Conservation (phyloP, 768 basidiomycete genomes). For the Suillus subalutaceus region DNA sequence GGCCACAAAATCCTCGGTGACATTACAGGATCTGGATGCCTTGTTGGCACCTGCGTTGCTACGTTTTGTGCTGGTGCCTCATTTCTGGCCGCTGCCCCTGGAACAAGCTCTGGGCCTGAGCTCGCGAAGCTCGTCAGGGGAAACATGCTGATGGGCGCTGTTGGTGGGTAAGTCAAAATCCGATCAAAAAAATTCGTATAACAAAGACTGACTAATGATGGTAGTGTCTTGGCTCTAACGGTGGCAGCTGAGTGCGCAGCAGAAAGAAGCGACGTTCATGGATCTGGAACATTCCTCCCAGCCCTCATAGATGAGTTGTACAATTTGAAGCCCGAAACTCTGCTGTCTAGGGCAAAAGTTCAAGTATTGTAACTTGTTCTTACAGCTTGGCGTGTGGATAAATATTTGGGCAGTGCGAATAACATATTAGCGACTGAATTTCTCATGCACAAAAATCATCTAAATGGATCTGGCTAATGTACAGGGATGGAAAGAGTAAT, state of each 20-base stretch:
- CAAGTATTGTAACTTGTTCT: conserved; percentile 19
- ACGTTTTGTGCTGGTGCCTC: conserved; percentile 77
- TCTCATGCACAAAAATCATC: neutral
- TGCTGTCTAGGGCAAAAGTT: conserved; percentile 34
- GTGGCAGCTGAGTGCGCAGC: conserved; percentile 66
- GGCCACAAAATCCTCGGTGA: conserved; percentile 72
- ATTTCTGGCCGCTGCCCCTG: conserved; percentile 26
- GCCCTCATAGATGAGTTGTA: conserved; percentile 68
- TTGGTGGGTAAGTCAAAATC: conserved; percentile 64
- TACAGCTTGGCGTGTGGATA: neutral
- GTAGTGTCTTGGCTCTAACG: conserved; percentile 57
- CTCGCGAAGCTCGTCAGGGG: conserved; percentile 62
- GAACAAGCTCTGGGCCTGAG: conserved; percentile 21
- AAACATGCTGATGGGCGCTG: conserved; percentile 74
- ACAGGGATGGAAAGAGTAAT: conserved; percentile 7
- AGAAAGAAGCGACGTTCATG: conserved; percentile 51
- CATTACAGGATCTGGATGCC: conserved; percentile 92
- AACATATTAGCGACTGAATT: neutral
- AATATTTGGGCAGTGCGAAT: neutral
- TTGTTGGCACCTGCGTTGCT: conserved; percentile 76
- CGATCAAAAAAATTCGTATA: neutral
- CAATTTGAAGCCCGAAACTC: conserved; percentile 40
- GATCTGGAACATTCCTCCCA: conserved; percentile 66
- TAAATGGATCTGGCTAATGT: neutral
- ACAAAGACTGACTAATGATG: conserved; percentile 13